phyloP scores from a whole-genome alignment of 2,329 filamentous ascomycete species.

The Penicillium psychrosexuale region DNA sequence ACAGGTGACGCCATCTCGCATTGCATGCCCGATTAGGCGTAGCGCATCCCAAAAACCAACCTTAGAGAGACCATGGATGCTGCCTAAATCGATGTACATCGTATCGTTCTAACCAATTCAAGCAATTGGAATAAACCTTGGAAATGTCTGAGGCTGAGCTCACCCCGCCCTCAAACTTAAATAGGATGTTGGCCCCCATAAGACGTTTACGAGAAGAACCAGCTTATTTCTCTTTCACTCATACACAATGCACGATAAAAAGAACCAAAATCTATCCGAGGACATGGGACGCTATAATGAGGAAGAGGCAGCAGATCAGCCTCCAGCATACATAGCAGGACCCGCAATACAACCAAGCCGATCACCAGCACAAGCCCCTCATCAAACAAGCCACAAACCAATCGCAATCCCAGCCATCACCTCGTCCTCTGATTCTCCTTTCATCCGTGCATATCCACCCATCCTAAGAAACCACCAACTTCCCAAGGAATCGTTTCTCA shows the following conservation, averaged over 20 bases:
- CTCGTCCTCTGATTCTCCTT: slow-evolving; percentile 12
- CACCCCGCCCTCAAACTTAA: background rate
- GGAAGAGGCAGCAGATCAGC: background rate
- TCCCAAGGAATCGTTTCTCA: slow-evolving; percentile 19
- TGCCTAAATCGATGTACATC: background rate
- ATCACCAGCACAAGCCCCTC: background rate
- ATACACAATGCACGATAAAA: slow-evolving; percentile 5
- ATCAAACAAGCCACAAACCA: background rate
- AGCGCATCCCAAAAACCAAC: background rate
- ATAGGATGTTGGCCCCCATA: background rate
- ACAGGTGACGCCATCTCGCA: slow-evolving; percentile 2
- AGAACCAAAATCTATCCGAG: slow-evolving; percentile 2
- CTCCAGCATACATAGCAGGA: slow-evolving; percentile 2
- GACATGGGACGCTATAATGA: background rate
- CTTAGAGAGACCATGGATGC: background rate
- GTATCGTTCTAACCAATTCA: background rate
- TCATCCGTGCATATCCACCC: slow-evolving; percentile 20
- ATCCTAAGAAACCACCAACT: slow-evolving; percentile 8
- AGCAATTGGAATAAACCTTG: background rate
- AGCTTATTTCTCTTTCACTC: background rate
- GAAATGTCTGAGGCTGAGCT: slow-evolving; percentile 1
- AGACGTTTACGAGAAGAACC: background rate
- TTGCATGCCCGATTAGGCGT: slow-evolving; percentile 7
- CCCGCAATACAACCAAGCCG: background rate
- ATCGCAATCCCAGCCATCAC: slow-evolving; percentile 20